Base-by-base conservation (phyloP, 148 eudicot species). In the Fallopia convolvulus region DNA sequence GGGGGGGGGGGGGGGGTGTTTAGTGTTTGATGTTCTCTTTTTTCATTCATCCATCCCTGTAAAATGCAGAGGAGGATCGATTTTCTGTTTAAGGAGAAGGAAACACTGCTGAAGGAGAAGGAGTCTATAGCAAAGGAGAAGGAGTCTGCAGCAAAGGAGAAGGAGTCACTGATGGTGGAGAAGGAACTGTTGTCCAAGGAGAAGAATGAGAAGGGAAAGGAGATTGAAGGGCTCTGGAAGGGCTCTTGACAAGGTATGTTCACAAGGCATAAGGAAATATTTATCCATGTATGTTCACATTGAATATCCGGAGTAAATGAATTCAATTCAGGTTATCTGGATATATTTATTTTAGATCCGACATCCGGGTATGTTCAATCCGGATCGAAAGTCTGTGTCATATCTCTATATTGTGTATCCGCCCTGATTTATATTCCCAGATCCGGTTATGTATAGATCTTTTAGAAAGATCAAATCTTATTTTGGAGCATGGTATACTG, bases 81-180 rank as follows among this genome's bases (percentile, higher is more conserved):
- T 9, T 10, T n/a, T 3, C 71, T 88, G 66, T 77, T 65, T 48
- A 89, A 83, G 73, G 91, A 90, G 83, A 89, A 87, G 75, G 89
- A 86, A 41, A 61, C 82, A 41, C 80, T 91, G 58, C 77, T 83
- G 53, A 81, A 74, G 61, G 70, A 76, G 70, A 75, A 50, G 73
- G 79, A 77, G 23, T 77, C 53, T 36, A 48, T 82, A 74, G 70
- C 71, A 10, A 88, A 82, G 83, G 97, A 86, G n/a, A n/a, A n/a
- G 77, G 97, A 93, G 21, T 85, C 84, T 8, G 76, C 87, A 70
- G 68, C 72, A 56, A 89, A 81, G 75, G 91, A 90, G 84, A 89
- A 86, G 74, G 88, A 86, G 32, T 72, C 82, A 33, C 80, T 91
- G 72, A 79, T 82, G 52, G 78, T 58, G 66, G 60, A 75, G 77